phyloP scores from a whole-genome alignment of 2,329 filamentous ascomycete genomes.

The Lecanicillium sp. region DNA sequence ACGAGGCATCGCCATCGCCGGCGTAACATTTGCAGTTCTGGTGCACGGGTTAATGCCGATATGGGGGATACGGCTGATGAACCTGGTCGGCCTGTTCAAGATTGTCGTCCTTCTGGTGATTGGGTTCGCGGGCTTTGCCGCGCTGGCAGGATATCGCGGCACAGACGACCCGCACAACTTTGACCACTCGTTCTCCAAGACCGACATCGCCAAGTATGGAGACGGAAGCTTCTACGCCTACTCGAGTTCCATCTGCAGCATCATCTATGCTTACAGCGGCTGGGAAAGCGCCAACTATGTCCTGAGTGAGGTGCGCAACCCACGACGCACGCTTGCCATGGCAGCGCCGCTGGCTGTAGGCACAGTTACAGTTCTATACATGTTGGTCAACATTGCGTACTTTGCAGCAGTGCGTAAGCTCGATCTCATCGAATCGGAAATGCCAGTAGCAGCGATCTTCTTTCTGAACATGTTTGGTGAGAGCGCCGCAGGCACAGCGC shows the following conservation, averaged over 20 bases:
- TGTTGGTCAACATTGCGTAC: constrained; percentile 60
- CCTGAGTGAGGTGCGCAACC: constrained; percentile 50
- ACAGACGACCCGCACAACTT: constrained; percentile 51
- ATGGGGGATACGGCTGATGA: constrained; percentile 54
- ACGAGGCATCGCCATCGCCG: constrained; percentile 49
- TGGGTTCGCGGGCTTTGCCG: constrained; percentile 54
- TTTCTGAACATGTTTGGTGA: constrained; percentile 57
- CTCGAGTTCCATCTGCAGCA: constrained; percentile 50
- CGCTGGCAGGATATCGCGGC: constrained; percentile 43
- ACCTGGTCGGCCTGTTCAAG: constrained; percentile 55
- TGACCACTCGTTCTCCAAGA: constrained; percentile 45
- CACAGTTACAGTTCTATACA: constrained; percentile 53
- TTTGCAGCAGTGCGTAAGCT: constrained; percentile 56
- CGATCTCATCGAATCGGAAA: constrained; percentile 51
- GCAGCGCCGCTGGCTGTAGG: constrained; percentile 54
- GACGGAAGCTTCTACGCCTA: constrained; percentile 47
- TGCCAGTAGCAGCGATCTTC: constrained; percentile 55
- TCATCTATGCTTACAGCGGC: constrained; percentile 57
- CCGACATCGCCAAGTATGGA: constrained; percentile 38
- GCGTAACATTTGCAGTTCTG: constrained; percentile 47
- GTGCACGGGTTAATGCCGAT: constrained; percentile 49
- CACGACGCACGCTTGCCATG: constrained; percentile 46
- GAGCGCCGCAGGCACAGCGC: constrained; percentile 40
- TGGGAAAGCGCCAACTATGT: constrained; percentile 62
- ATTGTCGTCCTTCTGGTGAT: constrained; percentile 54